These are phyloP conservation scores for Coemansia umbellata DNA, from an alignment of 192 early-diverging fungal species.

Conservation along the genomic window DNA sequence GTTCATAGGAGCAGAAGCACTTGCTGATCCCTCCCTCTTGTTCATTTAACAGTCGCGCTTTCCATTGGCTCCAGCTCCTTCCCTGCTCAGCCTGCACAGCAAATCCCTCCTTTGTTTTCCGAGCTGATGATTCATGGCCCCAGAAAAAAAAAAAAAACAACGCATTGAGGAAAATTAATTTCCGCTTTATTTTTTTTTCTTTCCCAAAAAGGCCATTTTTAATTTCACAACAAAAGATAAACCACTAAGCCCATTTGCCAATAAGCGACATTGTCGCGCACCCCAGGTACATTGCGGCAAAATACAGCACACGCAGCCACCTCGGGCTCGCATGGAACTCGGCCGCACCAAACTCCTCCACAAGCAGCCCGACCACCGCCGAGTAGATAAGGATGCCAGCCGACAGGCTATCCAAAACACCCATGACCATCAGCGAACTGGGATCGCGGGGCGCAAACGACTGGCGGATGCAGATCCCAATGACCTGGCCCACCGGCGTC, in stretches of 20 bases:
- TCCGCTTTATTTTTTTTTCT: neutral
- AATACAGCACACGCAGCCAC: constrained; percentile 44
- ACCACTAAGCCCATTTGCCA: constrained; percentile 64
- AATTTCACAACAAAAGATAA: neutral
- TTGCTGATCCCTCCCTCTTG: too few species aligned
- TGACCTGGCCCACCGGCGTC: constrained; percentile 75
- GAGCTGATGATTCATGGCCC: too few species aligned
- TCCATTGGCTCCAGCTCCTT: too few species aligned
- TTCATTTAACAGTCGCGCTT: too few species aligned
- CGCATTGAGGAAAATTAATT: too few species aligned
- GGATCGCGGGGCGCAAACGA: constrained; percentile 57
- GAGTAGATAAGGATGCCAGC: constrained; percentile 82
- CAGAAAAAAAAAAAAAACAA: too few species aligned
- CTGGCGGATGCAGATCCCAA: constrained; percentile 70
- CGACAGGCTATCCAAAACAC: constrained; percentile 73
- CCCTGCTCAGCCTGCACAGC: too few species aligned
- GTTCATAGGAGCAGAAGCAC: too few species aligned
- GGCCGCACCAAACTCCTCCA: constrained; percentile 59
- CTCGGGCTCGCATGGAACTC: constrained; percentile 45
- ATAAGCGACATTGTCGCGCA: constrained; percentile 75
- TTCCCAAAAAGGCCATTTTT: neutral
- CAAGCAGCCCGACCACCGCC: constrained; percentile 70
- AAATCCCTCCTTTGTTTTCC: too few species aligned
- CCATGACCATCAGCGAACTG: constrained; percentile 61
- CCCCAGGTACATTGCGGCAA: constrained; percentile 65